A percentile compares a stretch with the other conserved stretches of the same genome.
Evolutionary conservation across 768 basidiomycete genomes (phyloP).

Genomic region (Sarcomyxa edulis): DNA sequence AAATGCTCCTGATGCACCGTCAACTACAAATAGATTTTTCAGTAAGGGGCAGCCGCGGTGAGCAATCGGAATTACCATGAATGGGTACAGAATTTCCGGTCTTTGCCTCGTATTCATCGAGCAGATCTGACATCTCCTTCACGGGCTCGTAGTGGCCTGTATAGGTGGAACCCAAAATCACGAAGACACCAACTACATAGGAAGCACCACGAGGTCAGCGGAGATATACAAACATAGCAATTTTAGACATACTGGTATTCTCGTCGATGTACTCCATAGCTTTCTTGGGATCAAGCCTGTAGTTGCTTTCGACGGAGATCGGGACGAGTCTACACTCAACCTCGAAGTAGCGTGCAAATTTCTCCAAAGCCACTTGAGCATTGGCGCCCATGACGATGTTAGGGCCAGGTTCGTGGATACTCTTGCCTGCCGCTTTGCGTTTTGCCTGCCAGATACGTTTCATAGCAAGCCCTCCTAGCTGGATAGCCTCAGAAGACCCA

Average conservation of each 20-base stretch:
- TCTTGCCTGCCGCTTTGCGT: slow-evolving; percentile 60
- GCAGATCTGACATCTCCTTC: slow-evolving; percentile 73
- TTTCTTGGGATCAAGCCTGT: slow-evolving; percentile 54
- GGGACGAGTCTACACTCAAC: slow-evolving; percentile 58
- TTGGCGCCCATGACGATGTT: slow-evolving; percentile 69
- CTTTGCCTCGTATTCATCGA: slow-evolving; percentile 58
- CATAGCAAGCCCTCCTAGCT: slow-evolving; percentile 72
- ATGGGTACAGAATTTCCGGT: slow-evolving; percentile 61
- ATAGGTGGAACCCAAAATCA: no score
- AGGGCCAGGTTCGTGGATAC: slow-evolving; percentile 75
- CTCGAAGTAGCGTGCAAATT: slow-evolving; percentile 68
- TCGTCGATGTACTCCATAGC: slow-evolving; percentile 67
- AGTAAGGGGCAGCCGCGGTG: slow-evolving; percentile 35
- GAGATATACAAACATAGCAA: slow-evolving; percentile 65
- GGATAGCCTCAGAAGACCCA: slow-evolving; percentile 67
- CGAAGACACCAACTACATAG: no score
- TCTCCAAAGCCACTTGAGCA: slow-evolving; percentile 68
- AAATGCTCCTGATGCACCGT: slow-evolving; percentile 65
- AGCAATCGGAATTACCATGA: slow-evolving; percentile 51
- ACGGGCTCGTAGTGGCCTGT: slow-evolving; percentile 79
- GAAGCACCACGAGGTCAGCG: no score
- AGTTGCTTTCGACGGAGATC: slow-evolving; percentile 43
- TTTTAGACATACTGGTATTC: no score
- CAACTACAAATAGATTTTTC: slow-evolving; percentile 34
- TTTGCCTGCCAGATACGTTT: slow-evolving; percentile 68